Conservation (phyloP, 345 rosid species). For the Camelina hispida region DNA sequence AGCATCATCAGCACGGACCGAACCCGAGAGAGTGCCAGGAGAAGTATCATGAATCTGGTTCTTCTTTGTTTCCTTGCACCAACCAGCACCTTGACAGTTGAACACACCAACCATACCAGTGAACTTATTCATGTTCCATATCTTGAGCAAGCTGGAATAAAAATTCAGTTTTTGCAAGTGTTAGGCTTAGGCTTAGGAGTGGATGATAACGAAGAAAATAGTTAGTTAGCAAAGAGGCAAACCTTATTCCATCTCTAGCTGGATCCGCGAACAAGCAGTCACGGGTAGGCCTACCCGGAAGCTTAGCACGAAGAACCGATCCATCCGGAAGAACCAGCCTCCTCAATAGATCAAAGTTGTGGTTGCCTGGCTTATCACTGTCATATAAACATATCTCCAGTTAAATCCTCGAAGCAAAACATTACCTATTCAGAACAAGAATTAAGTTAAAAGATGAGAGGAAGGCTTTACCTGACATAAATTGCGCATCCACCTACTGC, state of each 20-base stretch:
- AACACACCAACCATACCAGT: slow-evolving; percentile 89
- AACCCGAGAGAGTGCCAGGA: slow-evolving; percentile 80
- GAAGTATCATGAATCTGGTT: slow-evolving; percentile 81
- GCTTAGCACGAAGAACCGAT: slow-evolving; percentile 79
- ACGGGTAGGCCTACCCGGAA: slow-evolving; percentile 93
- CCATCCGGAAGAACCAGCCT: slow-evolving; percentile 97
- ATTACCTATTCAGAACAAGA: slow-evolving; percentile 13
- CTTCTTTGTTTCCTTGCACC: slow-evolving; percentile 86
- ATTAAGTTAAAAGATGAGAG: slow-evolving; percentile 7
- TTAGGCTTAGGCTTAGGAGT: neutral
- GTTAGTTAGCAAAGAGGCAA: slow-evolving; percentile 3
- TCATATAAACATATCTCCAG: slow-evolving; percentile 25
- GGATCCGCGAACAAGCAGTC: slow-evolving; percentile 92
- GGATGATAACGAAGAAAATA: neutral
- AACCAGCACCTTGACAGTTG: slow-evolving; percentile 99
- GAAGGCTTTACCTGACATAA: slow-evolving; percentile 75
- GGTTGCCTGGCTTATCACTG: slow-evolving; percentile 97
- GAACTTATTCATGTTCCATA: slow-evolving; percentile 89
- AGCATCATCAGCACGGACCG: slow-evolving; percentile 72
- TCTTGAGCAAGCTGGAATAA: slow-evolving; percentile 68
- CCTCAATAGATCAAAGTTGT: slow-evolving; percentile 77
- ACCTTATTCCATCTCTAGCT: slow-evolving; percentile 87
- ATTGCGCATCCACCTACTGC: slow-evolving; percentile 96
- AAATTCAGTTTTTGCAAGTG: neutral
- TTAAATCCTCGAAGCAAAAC: slow-evolving; percentile 5